These are phyloP conservation scores for Neurospora sp. DNA, from an alignment of 495 filamentous ascomycete species.

Conservation along the genomic window DNA sequence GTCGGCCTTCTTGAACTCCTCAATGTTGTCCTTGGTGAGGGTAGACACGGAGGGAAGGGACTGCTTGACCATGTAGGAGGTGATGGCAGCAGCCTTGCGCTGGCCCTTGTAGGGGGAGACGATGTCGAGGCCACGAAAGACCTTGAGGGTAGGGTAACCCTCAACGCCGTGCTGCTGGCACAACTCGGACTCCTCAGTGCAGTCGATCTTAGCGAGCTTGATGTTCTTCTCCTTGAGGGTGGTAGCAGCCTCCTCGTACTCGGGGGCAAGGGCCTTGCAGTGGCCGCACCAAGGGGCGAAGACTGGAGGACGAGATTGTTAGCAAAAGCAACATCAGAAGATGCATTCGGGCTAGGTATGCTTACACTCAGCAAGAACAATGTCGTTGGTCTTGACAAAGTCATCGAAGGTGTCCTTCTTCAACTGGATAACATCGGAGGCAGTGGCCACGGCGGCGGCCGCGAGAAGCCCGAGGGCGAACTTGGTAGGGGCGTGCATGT, in stretches of 20 bases:
- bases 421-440: slow-evolving; percentile 73
- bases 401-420: slow-evolving; percentile 75
- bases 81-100: slow-evolving; percentile 87
- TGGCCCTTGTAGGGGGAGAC: slow-evolving; percentile 75
- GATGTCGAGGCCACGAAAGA: slow-evolving; percentile 91
- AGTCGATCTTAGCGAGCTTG: slow-evolving; percentile 87
- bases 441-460: slow-evolving; percentile 50
- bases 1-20: slow-evolving; percentile 95
- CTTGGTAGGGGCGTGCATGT: slow-evolving; percentile 23
- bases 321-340: slow-evolving; percentile 3
- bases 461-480: slow-evolving; percentile 46
- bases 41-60: slow-evolving; percentile 83
- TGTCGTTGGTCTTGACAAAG: slow-evolving; percentile 75
- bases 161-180: slow-evolving; percentile 86
- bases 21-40: slow-evolving; percentile 67
- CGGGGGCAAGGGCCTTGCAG: slow-evolving; percentile 76
- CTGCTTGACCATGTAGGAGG: slow-evolving; percentile 99
- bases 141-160: slow-evolving; percentile 96
- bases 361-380: slow-evolving; percentile 75
- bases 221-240: slow-evolving; percentile 94
- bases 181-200: slow-evolving; percentile 85
- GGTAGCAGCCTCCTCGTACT: slow-evolving; percentile 86
- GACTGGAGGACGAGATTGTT: slow-evolving; percentile 32
- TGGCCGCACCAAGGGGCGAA: slow-evolving; percentile 70
- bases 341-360: slow-evolving; percentile 2